A percentile compares a stretch with the other conserved stretches of the same genome.
Evolutionary conservation across 1,284 basidiomycete genomes (phyloP).

Genomic region (Hemileia vastatrix): DNA sequence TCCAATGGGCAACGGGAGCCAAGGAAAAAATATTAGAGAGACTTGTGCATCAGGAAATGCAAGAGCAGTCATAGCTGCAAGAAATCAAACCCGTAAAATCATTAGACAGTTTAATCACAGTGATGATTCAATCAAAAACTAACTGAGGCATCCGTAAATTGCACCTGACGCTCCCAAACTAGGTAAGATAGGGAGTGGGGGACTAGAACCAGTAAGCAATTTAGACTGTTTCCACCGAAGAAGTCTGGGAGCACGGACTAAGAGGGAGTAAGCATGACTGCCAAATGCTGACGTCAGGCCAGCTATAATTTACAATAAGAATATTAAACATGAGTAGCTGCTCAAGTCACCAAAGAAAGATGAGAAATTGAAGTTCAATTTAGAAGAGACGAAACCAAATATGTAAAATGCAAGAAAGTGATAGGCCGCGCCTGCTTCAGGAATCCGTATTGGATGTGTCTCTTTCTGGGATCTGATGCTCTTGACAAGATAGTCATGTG

Average conservation of each 20-base stretch:
- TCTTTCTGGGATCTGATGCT: slow-evolving; percentile 11
- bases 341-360: too few species aligned
- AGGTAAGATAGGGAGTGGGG: slow-evolving; percentile 17
- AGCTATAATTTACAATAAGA: too few species aligned
- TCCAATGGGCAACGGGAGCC: slow-evolving; percentile 32
- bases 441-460: slow-evolving; percentile 12
- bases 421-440: slow-evolving; percentile 18
- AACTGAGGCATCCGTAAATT: slow-evolving; percentile 29
- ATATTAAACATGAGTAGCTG: too few species aligned
- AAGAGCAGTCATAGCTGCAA: slow-evolving; percentile 28
- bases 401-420: slow-evolving; percentile 21
- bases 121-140: not conserved
- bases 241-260: slow-evolving; percentile 15
- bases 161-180: slow-evolving; percentile 26
- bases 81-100: too few species aligned
- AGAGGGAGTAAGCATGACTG: slow-evolving; percentile 17
- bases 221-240: slow-evolving; percentile 13
- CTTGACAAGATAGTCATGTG: slow-evolving; percentile 17
- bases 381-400: slow-evolving; percentile 4
- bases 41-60: slow-evolving; percentile 31
- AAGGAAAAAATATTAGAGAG: slow-evolving; percentile 35
- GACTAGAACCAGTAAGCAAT: not conserved
- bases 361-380: not conserved
- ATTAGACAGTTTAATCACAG: too few species aligned
- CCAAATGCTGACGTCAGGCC: slow-evolving; percentile 11